Evolutionary conservation across 73 alveolate genomes (phyloP).

Genomic region (Blepharisma japonicum): DNA sequence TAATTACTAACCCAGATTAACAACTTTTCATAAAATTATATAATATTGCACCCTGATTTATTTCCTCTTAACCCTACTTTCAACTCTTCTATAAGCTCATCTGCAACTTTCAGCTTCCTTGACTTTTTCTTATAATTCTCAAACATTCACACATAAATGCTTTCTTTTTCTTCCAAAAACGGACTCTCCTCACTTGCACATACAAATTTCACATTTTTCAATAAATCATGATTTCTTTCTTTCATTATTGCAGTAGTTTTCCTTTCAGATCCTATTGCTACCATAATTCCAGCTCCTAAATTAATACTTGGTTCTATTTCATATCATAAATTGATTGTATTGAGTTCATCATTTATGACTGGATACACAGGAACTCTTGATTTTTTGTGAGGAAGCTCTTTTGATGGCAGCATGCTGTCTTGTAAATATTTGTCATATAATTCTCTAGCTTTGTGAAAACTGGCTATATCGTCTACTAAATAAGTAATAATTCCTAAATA

Average conservation of each 20-base stretch:
- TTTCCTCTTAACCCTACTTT: neutral
- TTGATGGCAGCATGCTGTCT: neutral
- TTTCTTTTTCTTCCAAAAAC: slow-evolving; percentile 4
- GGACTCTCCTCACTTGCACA: neutral
- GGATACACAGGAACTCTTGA: neutral
- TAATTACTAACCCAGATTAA: too few species aligned
- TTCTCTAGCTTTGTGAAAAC: neutral
- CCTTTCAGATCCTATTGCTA: neutral
- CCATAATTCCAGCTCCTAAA: neutral
- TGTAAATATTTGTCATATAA: slow-evolving; percentile 9
- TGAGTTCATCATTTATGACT: neutral
- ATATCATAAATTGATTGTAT: neutral
- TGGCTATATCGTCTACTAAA: neutral
- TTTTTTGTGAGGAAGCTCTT: neutral
- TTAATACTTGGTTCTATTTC: neutral
- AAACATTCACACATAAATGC: slow-evolving; percentile 5
- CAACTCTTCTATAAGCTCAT: neutral
- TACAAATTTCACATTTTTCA: slow-evolving; percentile 12
- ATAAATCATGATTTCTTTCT: neutral
- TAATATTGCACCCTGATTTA: too few species aligned
- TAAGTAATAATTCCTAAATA: slow-evolving; percentile 12
- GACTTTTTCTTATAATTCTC: neutral
- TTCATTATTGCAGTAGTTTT: neutral
- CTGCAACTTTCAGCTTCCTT: neutral
- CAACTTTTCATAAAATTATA: too few species aligned